Base-by-base conservation (phyloP, 2,329 filamentous ascomycete species). In the Sporothrix curviconia region DNA sequence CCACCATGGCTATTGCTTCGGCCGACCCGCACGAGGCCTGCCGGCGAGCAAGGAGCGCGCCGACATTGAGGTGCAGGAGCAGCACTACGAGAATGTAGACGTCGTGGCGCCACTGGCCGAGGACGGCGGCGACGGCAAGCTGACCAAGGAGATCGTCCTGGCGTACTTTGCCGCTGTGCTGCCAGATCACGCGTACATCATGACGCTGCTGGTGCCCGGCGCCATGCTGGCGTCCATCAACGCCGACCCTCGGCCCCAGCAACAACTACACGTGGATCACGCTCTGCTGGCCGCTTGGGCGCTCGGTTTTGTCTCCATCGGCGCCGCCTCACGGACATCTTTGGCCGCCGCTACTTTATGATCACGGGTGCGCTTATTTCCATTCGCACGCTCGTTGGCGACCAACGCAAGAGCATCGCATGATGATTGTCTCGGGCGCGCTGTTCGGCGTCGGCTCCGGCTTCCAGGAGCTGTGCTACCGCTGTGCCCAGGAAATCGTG, bases 401-500 rank as follows among this genome's bases (percentile, higher is more conserved):
- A 55, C 55, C 57, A 57, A 30, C 25, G 42, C 42, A 49, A 54
- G 19, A 57, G 58, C 47, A 57, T 59, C 24, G 30, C 34, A 57
- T 54, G 54, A 59, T 59, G 54, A 57, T 59, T 28, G 58, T 25
- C 3, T 57, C 58, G 12, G 54, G 58, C 3, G 58, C 53, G 8
- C 54, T 59, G 32, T 54, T 59, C 22, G 58, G 58, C 12, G n/a
- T 59, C 15, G 58, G 58, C 40, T 56, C 53, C 17, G 58, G 54
- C 17, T 57, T 59, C 19, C 58, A 59, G 36, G 54, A 59, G 54
- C 58, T 59, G 63, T 80, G 79, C 63, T 79, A 58, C 15, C 51
- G 51, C 12, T 60, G 55, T 22, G 55, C 40, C 2, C 55, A 58
- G 24, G 59, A 60, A 32, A 58, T 60, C 15, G 59, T 60, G 28